Base-by-base conservation (phyloP, 345 rosid species). In the Acer saccharum region DNA sequence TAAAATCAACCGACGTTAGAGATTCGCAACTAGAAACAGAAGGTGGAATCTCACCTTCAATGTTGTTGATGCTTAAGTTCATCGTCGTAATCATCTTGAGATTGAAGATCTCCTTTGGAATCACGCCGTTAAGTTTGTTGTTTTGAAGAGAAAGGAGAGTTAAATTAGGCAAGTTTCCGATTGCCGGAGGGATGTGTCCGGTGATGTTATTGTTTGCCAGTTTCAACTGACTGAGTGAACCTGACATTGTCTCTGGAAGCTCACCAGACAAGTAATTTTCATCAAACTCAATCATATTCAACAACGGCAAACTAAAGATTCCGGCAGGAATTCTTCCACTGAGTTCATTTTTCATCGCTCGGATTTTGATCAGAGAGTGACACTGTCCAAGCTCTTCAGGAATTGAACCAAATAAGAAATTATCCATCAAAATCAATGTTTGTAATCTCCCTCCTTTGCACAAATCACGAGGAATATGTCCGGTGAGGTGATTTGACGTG, bases 221-320 rank as follows among this genome's bases (percentile, higher is more conserved):
- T 39, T 82, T 76, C 27, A 95, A 69, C 54, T 60, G 80, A 7
- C 80, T 86, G 18, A 93, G 81, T 11, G 69, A 76, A 11, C 92
- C 88, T 2, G 94, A 95, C 86, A 95, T 90, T 69, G 70, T 77
- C 1, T 64, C 21, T 3, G 99, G 98, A 13, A 95, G 87, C 52
- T 90, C 92, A 1, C 98, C 98, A 9, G 98, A 86, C 73, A 95
- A 86, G 71, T 78, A 79, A 64, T 95, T 95, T 46, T 90, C 90
- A 35, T 76, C 76, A 10, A 92, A 72, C 81, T 95, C 99, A 4
- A 90, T 64, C 32, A 90, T 71, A 7, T 68, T 80, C 13, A 82
- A 75, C 27, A 7, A 0, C 0, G 99, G 98, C 50, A 92, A 21
- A 48, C 69, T 88, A 76, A 95, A 91, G 4, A 95, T 64, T 0